Base-by-base conservation (phyloP, 768 basidiomycete genomes). In the Phlebiopsis gigantea region DNA sequence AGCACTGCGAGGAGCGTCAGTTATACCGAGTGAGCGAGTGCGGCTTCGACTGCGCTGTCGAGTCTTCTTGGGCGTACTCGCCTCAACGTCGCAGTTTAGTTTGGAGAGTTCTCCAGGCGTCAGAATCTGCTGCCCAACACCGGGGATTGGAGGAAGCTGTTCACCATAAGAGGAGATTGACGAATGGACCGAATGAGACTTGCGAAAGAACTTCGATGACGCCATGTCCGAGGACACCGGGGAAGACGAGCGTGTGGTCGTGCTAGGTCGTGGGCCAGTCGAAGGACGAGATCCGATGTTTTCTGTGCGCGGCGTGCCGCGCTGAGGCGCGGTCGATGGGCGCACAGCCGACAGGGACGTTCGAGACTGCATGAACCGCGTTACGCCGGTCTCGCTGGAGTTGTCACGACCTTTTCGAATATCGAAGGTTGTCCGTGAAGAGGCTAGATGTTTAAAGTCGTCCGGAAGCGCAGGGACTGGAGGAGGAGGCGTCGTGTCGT, bases 401-500 rank as follows among this genome's bases (percentile, higher is more conserved):
- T 42, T 59, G 26, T 60, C 60, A 31, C 57, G 50, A 8, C 50
- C 57, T 12, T 56, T 55, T 17, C 59, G 48, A 30, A 68, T 64
- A 15, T 72, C 70, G 46, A 69, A 55, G 2, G 64, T 68, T 10
- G 60, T 55, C 29, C 62, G 59, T 9, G 63, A 43, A 8, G 60
- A 46, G 28, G 57, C 29, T 7, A 56, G 43, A 22, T 61, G 56
- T 19, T 68, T 50, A 14, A 73, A 61, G 46, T 78, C 73, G 58
- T 77, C 75, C 1, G 85, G 84, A 2, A 87, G 71, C 7, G 79
- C 75, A 39, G 85, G 85, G 0, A 87, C 81, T 17, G 85, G 85
- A 0, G 83, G 84, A 10, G 77, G 74, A 0, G 59, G 56, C 10
- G 64, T 61, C 25, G 62, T 12, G 56, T 53, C 26, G 55, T 57